Conservation (phyloP, 2,329 filamentous ascomycete species). For the Ophidiomyces ophidiicola region DNA sequence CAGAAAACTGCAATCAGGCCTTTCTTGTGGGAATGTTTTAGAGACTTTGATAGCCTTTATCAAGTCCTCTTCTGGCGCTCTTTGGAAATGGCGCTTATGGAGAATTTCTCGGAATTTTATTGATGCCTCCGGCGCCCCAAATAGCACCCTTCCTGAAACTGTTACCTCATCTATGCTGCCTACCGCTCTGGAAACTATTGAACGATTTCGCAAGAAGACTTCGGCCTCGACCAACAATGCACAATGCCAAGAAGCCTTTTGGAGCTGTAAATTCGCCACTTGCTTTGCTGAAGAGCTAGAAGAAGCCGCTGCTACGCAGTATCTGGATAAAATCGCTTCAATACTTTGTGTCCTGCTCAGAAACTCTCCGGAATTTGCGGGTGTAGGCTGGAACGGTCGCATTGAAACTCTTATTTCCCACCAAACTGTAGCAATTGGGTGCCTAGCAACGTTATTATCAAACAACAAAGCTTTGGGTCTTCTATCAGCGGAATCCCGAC, state of each 20-base stretch:
- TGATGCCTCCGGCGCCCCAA: slow-evolving; percentile 19
- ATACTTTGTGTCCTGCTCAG: slow-evolving; percentile 10
- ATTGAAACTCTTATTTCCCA: slow-evolving; percentile 25
- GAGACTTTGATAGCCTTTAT: slow-evolving; percentile 18
- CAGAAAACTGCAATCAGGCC: slow-evolving; percentile 4
- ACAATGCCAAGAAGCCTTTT: slow-evolving; percentile 27
- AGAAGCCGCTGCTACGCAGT: slow-evolving; percentile 14
- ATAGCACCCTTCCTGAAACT: slow-evolving; percentile 16
- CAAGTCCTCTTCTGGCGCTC: slow-evolving; percentile 22
- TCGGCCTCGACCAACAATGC: slow-evolving; percentile 11
- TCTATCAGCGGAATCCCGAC: slow-evolving; percentile 23
- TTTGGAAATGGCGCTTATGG: slow-evolving; percentile 35
- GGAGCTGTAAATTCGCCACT: slow-evolving; percentile 27
- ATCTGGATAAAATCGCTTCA: slow-evolving; percentile 19
- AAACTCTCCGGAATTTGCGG: slow-evolving; percentile 20
- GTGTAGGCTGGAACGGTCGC: slow-evolving; percentile 29
- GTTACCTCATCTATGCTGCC: slow-evolving; percentile 20
- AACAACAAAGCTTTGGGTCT: slow-evolving; percentile 22
- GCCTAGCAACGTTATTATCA: slow-evolving; percentile 25
- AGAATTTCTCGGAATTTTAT: slow-evolving; percentile 26
- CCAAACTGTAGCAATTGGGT: slow-evolving; percentile 22
- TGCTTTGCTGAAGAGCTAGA: slow-evolving; percentile 18
- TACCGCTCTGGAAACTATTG: slow-evolving; percentile 22
- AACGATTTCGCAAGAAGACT: slow-evolving; percentile 22
- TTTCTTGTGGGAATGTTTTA: slow-evolving; percentile 6